phyloP scores from a whole-genome alignment of 345 rosid species.

The Litchi chinensis region DNA sequence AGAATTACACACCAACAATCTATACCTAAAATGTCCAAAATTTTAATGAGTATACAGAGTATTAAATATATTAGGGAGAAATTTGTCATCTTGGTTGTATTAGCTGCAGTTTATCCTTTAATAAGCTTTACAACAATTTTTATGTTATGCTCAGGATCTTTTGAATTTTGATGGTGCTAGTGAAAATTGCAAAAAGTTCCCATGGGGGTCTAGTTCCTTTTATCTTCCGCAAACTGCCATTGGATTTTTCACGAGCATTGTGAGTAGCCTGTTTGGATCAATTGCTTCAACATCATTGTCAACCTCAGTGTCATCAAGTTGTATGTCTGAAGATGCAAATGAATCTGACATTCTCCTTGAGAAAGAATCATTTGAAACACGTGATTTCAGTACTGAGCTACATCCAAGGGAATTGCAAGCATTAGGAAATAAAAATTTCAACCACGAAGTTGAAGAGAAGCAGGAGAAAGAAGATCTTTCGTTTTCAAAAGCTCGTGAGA shows the following conservation, averaged over 20 bases:
- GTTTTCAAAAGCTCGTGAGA: conserved; percentile 22
- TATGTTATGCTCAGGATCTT: conserved; percentile 52
- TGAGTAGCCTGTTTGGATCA: conserved; percentile 56
- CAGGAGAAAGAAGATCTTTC: conserved; percentile 29
- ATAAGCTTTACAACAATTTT: conserved; percentile 12
- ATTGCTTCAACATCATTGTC: conserved; percentile 45
- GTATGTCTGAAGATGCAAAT: conserved; percentile 40
- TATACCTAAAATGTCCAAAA: background rate
- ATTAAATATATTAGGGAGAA: background rate
- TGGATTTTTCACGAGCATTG: conserved; percentile 64
- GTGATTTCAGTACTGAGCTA: conserved; percentile 37
- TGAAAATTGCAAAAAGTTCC: conserved; percentile 35
- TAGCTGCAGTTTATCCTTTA: background rate
- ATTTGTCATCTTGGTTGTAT: conserved; percentile 6
- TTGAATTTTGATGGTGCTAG: conserved; percentile 32
- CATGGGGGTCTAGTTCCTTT: conserved; percentile 44
- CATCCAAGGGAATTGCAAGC: conserved; percentile 35
- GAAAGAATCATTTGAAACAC: conserved; percentile 35
- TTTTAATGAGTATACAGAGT: background rate
- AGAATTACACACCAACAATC: no score
- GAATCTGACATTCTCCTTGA: conserved; percentile 33
- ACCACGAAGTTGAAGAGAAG: conserved; percentile 33
- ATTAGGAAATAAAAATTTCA: conserved; percentile 20
- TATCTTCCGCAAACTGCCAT: conserved; percentile 65
- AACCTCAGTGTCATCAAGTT: conserved; percentile 37